These are phyloP conservation scores for Ascocoryne sarcoides DNA, from an alignment of 2,329 filamentous ascomycete genomes.

Conservation along the genomic window DNA sequence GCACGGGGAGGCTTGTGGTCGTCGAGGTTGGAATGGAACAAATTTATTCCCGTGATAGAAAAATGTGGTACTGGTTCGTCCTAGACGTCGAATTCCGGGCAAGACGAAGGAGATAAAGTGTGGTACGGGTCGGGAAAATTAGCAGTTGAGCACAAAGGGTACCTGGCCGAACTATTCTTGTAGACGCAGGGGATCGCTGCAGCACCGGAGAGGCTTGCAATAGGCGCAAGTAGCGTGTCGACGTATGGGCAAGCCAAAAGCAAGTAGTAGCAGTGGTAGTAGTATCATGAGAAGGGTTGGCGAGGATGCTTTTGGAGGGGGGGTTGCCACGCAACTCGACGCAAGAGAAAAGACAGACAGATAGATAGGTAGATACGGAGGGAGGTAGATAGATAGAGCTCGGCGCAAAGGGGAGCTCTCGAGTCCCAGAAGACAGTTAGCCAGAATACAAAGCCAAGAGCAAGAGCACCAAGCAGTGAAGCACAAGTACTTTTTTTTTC, in stretches of 20 bases:
- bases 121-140: conserved; percentile 12
- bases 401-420: background rate
- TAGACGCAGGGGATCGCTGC: background rate
- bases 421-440: background rate
- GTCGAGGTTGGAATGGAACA: background rate
- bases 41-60: background rate
- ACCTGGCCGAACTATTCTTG: background rate
- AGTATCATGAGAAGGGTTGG: no score
- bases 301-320: no score
- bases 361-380: no score
- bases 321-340: no score
- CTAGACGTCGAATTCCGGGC: background rate
- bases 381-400: no score
- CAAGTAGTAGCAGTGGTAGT: background rate
- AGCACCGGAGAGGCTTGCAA: background rate
- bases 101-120: conserved; percentile 9
- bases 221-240: background rate
- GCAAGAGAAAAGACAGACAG: no score
- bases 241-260: background rate
- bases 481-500: background rate
- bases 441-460: no score
- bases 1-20: background rate
- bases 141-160: background rate
- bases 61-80: background rate
- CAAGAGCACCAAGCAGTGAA: no score